A percentile compares a stretch with the other conserved stretches of the same genome.
phyloP scores from a whole-genome alignment of 1,139 yeast genomes.

The Entelexis paramagnoliae region DNA sequence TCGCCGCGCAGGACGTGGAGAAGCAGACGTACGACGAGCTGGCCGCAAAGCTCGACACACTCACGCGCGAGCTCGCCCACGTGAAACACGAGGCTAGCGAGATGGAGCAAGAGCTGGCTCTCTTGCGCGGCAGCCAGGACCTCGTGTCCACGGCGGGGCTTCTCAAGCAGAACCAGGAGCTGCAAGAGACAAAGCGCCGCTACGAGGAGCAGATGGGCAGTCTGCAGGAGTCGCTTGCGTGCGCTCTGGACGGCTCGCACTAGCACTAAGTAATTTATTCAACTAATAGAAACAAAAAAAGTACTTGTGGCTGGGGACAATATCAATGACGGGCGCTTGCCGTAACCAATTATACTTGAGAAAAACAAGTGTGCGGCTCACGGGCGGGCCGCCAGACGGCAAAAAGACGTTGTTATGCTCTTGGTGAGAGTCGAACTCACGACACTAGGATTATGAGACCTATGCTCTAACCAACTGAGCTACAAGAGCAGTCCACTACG shows the following conservation, averaged over 20 bases:
- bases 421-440: constrained; percentile 20
- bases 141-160: constrained; percentile 36
- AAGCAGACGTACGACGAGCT: constrained; percentile 36
- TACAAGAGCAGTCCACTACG: constrained; percentile 13
- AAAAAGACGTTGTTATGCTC: constrained; percentile 6
- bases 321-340: too few species aligned
- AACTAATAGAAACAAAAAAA: not conserved
- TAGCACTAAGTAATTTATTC: not conserved
- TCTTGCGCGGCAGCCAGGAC: constrained; percentile 19
- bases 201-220: constrained; percentile 30
- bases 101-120: constrained; percentile 29
- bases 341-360: too few species aligned
- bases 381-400: too few species aligned
- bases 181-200: constrained; percentile 30
- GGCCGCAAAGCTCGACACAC: constrained; percentile 38
- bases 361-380: too few species aligned
- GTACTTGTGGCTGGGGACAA: not conserved
- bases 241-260: constrained; percentile 19
- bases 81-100: constrained; percentile 53
- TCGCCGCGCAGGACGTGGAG: constrained; percentile 12
- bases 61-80: constrained; percentile 43
- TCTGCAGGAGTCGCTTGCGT: constrained; percentile 31
- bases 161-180: constrained; percentile 40
- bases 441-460: constrained; percentile 20
- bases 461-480: constrained; percentile 21